Conservation (phyloP, 176 grass and related monocot species). For the Saccharum spontaneum region DNA sequence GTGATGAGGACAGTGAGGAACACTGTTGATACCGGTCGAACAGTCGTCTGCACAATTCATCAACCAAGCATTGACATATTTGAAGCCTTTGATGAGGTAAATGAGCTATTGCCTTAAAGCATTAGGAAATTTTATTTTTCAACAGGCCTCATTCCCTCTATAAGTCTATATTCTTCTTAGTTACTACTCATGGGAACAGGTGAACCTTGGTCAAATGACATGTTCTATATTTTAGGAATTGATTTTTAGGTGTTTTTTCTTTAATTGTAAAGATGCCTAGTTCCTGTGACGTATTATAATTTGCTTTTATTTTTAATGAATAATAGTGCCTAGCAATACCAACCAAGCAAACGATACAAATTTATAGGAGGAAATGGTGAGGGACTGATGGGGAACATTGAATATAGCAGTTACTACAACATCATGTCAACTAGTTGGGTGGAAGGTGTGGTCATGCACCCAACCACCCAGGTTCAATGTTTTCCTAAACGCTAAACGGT, state of each 20-base stretch:
- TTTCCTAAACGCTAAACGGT: too few species aligned
- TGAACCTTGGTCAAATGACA: not conserved
- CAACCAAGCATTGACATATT: constrained; percentile 29
- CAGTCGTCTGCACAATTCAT: constrained; percentile 18
- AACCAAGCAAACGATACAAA: not conserved
- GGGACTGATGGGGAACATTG: not conserved
- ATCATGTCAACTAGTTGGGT: not conserved
- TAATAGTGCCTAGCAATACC: not conserved
- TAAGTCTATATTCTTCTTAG: not conserved
- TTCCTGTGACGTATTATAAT: not conserved
- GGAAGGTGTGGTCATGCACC: not conserved
- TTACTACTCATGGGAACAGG: not conserved
- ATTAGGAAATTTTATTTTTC: not conserved
- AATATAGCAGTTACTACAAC: not conserved
- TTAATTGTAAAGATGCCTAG: not conserved
- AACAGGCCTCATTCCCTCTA: too few species aligned
- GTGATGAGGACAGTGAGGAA: constrained; percentile 30
- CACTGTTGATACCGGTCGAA: constrained; percentile 23
- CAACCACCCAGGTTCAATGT: not conserved
- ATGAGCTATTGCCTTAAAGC: not conserved
- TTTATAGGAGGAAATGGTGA: not conserved
- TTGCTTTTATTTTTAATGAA: not conserved
- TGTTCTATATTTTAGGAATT: not conserved
- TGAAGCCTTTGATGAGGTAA: constrained; percentile 22
- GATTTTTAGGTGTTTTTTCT: not conserved